Base-by-base conservation (phyloP, 225 moss, liverwort and hornwort species). In the Ulota crispa region DNA sequence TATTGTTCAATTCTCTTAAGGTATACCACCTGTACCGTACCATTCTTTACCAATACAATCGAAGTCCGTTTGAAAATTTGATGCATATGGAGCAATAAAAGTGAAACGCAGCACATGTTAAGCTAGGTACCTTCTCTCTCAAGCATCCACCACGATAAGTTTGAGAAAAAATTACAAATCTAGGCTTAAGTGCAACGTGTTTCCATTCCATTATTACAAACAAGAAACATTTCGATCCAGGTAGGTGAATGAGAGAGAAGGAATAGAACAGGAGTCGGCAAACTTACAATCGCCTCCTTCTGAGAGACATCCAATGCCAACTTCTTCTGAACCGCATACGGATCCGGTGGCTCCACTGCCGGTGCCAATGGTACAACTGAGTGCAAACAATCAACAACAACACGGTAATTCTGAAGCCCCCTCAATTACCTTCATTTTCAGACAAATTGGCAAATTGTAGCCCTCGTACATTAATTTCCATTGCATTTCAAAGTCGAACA, bases 281-380 rank as follows among this genome's bases (percentile, higher is more conserved):
- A 32, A 57, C 62, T 71, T 82, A 87, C 73, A 3, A 9, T 71
- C 30, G 73, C 83, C 54, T 72, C 80, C 83, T 73, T 77, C 67
- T 23, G 28, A 5, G 76, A 42, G 15, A 80, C 65, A 56, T 83
- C 16, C 24, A 86, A 71, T 16, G 65, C 75, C 80, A 76, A 9
- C 21, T 60, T 76, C 68, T 60, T 76, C 36, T 83, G 77, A 12
- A 53, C 82, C 41, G 53, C 62, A 70, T 77, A 76, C 11, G 61
- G 69, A 76, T 83, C 63, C 8, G 30, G 82, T 61, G 70, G 27
- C 66, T 72, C 42, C 54, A 63, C 28, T 60, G 27, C 15, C 30
- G 27, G 50, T 53, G 54, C 39, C 76, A 83, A 83, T 64, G 27
- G 42, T 54, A 63, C 32, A 59, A 65, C 75, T 56, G 57, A 52